Conservation (phyloP, 2,329 filamentous ascomycete genomes). For the Endocalyx cinctus region DNA sequence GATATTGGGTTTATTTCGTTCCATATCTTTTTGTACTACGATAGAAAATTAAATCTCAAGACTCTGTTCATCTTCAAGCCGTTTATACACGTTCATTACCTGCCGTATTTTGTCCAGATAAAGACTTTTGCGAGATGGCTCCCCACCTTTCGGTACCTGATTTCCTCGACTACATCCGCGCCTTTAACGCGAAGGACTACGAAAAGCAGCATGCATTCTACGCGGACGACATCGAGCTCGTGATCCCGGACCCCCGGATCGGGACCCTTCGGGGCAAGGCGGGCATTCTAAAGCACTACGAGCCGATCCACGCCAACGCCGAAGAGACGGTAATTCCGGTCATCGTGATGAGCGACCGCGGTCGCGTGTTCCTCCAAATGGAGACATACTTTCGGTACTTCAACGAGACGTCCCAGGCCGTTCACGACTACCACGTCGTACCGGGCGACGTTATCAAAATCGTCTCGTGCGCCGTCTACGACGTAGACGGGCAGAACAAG, state of each 20-base stretch:
- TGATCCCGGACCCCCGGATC: constrained; percentile 1
- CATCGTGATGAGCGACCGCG: constrained; percentile 1
- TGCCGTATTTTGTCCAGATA: no score
- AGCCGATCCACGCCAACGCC: constrained; percentile 1
- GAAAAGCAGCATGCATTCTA: not conserved
- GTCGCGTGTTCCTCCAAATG: not conserved
- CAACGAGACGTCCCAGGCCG: not conserved
- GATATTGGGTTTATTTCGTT: no score
- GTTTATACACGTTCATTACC: no score
- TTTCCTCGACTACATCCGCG: constrained; percentile 1
- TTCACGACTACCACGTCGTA: constrained; percentile 1
- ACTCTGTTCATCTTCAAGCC: no score
- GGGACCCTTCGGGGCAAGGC: not conserved
- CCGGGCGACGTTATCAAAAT: constrained; percentile 1
- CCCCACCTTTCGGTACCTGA: not conserved
- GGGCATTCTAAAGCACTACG: constrained; percentile 1
- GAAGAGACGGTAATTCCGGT: not conserved
- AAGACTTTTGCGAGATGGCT: no score
- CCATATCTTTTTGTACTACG: no score
- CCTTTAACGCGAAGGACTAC: constrained; percentile 1
- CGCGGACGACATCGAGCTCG: not conserved
- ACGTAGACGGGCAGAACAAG: not conserved
- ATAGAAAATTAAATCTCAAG: no score
- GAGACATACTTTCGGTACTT: constrained; percentile 1
- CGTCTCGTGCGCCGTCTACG: constrained; percentile 1